phyloP scores from a whole-genome alignment of 2,329 filamentous ascomycete genomes.

The Botrytis galanthina region DNA sequence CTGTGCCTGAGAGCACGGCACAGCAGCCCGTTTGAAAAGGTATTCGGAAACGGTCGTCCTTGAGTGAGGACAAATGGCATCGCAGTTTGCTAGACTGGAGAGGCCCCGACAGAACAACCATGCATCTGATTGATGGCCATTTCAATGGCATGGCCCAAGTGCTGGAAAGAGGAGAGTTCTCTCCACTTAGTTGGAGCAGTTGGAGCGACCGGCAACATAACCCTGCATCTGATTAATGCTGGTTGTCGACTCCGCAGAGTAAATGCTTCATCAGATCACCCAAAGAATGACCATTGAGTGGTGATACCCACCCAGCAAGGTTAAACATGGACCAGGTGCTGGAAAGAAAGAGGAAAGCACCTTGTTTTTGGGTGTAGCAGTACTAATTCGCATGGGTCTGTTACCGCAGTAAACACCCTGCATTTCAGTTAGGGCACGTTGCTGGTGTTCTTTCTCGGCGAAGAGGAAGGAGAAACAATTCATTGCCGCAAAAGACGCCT shows the following conservation, averaged over 20 bases:
- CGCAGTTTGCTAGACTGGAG: not conserved
- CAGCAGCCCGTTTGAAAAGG: not conserved
- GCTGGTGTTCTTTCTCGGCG: constrained; percentile 91
- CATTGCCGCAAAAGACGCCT: constrained; percentile 67
- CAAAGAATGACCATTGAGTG: not conserved
- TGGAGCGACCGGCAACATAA: not conserved
- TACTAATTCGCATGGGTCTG: constrained; percentile 96
- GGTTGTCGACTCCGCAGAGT: not conserved
- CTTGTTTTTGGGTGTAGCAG: constrained; percentile 96
- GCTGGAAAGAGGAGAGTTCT: constrained; percentile 41
- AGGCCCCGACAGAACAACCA: constrained; percentile 62
- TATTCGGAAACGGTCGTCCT: not conserved
- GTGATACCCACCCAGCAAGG: not conserved
- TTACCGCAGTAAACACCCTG: constrained; percentile 99
- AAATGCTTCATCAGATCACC: not conserved
- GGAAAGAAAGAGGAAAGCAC: constrained; percentile 32
- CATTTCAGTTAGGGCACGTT: constrained; percentile 94
- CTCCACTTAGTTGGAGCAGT: constrained; percentile 99
- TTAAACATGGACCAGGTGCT: not conserved
- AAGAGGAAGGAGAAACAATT: constrained; percentile 88
- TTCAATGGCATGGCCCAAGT: constrained; percentile 73
- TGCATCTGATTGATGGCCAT: constrained; percentile 99
- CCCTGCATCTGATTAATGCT: not conserved
- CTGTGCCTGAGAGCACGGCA: not conserved
- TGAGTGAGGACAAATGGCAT: not conserved